Base-by-base conservation (phyloP, 2,329 filamentous ascomycete species). In the Tolypocladium nubicola region DNA sequence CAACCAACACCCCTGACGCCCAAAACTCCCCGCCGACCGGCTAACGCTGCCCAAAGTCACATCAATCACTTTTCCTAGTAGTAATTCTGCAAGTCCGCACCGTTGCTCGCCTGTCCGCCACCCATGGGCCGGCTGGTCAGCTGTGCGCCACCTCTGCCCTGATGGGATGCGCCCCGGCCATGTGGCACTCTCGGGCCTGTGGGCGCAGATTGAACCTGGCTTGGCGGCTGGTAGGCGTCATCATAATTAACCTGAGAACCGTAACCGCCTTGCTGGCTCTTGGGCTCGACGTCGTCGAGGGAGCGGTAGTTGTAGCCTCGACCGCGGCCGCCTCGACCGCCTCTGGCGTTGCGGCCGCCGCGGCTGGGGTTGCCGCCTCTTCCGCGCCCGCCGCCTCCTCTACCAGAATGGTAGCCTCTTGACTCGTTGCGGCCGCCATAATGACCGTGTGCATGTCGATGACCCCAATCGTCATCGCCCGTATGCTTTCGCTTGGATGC, bases 271-370 rank as follows among this genome's bases (percentile, higher is more conserved):
- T 76, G 74, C 59, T 73, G 73, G 50, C 78, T 76, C 53, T 74
- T 74, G 49, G 74, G 72, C 33, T 78, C 79, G 35, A 85, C 76
- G 63, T 90, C 87, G 67, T 89, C 87, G 2, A 89, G 76, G 2
- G 85, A 89, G 58, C 80, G 79, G 67, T 90, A 89, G 60, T 78
- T 75, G 57, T 75, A 73, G 33, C 76, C 72, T 52, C 80, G 73
- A 13, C 79, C 76, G 52, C 80, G 69, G 6, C 75, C 73, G 21
- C 71, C 69, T 40, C 68, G 67, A 35, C 77, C 73, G 16, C 76
- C 73, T 53, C 75, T 67, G 52, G 75, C 66, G 47, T 73, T 68
- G 56, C 75, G 70, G 50, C 70, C 70, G 14, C 73, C 71, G 26
- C 71, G 69, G 16, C 68, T 67, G 50, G 70, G 66, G 40, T 71